These are phyloP conservation scores for Aspergillus nidulans DNA, from an alignment of 495 filamentous ascomycete genomes.

Conservation along the genomic window DNA sequence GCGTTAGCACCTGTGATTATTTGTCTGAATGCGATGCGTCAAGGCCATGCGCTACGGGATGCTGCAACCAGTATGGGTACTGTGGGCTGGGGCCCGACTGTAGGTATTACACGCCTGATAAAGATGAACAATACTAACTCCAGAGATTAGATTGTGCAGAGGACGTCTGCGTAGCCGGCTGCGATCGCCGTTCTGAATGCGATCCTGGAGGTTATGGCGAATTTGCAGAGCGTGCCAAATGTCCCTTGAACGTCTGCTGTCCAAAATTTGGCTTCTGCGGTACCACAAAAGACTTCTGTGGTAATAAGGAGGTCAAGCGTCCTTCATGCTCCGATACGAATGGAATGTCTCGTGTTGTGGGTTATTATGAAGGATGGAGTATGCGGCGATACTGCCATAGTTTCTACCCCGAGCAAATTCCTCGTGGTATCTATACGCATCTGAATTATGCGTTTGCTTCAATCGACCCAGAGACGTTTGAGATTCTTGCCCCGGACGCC, in stretches of 20 bases:
- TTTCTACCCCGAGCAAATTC: conserved; percentile 19
- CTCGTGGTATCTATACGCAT: conserved; percentile 30
- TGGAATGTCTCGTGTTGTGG: conserved; percentile 10
- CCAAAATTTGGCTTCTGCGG: conserved; percentile 30
- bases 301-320: neutral
- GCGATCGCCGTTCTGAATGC: conserved; percentile 25
- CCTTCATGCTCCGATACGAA: neutral
- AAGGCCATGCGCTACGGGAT: neutral
- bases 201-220: conserved; percentile 20
- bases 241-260: conserved; percentile 37
- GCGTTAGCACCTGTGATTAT: neutral
- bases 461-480: conserved; percentile 34
- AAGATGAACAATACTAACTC: neutral
- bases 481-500: conserved; percentile 19
- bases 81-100: conserved; percentile 20
- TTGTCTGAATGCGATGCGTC: neutral
- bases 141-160: neutral
- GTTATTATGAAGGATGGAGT: conserved; percentile 26
- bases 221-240: conserved; percentile 11
- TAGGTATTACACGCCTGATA: neutral
- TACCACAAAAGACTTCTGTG: conserved; percentile 27
- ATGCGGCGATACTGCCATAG: conserved; percentile 7
- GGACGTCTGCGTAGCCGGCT: conserved; percentile 20
- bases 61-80: neutral
- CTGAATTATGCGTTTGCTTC: conserved; percentile 43